Evolutionary conservation across 192 early-diverging fungal genomes (phyloP).

Genomic region (Chytriomyces sp.): DNA sequence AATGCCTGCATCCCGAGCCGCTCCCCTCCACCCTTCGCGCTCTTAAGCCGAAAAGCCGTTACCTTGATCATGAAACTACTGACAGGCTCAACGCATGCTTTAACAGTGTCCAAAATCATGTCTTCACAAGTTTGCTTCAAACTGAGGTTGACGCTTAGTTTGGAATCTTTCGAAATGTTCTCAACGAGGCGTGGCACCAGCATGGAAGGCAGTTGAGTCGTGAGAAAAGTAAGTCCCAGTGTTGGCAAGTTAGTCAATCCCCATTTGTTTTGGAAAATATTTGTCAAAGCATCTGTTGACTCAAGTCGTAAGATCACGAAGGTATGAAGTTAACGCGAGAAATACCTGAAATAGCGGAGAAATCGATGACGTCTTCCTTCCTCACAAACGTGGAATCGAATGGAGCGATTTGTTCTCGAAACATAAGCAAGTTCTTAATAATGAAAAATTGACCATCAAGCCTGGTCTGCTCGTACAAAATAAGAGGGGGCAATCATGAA

Average conservation of each 20-base stretch:
- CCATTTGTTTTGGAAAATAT: conserved; percentile 36
- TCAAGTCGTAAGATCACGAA: no score
- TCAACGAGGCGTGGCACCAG: conserved; percentile 50
- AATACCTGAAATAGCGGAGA: conserved; percentile 59
- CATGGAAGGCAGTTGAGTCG: conserved; percentile 36
- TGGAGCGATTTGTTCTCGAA: conserved; percentile 78
- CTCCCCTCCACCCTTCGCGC: neutral
- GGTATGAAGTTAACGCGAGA: neutral
- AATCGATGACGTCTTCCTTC: conserved; percentile 69
- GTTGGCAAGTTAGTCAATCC: conserved; percentile 26
- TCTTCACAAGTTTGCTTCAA: conserved; percentile 76
- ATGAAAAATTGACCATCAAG: conserved; percentile 79
- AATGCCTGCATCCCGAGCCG: conserved; percentile 24
- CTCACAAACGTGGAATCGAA: conserved; percentile 77
- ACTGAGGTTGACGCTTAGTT: conserved; percentile 57
- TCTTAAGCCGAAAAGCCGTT: conserved; percentile 55
- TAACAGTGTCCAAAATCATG: conserved; percentile 72
- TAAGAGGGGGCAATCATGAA: neutral
- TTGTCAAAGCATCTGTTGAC: conserved; percentile 33
- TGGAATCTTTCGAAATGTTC: conserved; percentile 39
- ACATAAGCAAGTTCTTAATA: conserved; percentile 83
- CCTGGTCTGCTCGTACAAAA: conserved; percentile 39
- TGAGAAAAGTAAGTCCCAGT: conserved; percentile 36
- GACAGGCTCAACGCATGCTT: conserved; percentile 63
- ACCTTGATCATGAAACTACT: conserved; percentile 70